phyloP scores from a whole-genome alignment of 169 alveolate species.

The Plasmodium malariae region DNA sequence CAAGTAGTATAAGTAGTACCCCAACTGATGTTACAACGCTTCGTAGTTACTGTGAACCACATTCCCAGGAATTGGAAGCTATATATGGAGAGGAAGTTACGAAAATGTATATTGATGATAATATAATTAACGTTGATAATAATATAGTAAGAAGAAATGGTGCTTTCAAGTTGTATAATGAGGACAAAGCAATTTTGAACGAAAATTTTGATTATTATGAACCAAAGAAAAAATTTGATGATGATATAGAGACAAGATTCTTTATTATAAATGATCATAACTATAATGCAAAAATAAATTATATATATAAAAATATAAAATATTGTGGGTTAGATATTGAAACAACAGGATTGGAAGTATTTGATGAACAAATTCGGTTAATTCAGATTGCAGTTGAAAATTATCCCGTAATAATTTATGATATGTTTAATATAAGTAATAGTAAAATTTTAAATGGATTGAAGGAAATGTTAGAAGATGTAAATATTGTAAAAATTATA shows the following conservation, averaged over 20 bases:
- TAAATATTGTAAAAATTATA: slow-evolving; percentile 80
- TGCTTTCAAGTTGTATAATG: slow-evolving; percentile 21
- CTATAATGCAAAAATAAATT: slow-evolving; percentile 70
- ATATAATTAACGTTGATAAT: slow-evolving; percentile 59
- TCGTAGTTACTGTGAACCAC: background rate
- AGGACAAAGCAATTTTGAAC: background rate
- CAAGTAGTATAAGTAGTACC: too few species aligned
- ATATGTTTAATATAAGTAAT: slow-evolving; percentile 79
- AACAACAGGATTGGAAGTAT: slow-evolving; percentile 89
- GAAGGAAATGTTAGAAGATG: slow-evolving; percentile 72
- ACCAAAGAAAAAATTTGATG: slow-evolving; percentile 58
- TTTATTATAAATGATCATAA: slow-evolving; percentile 77
- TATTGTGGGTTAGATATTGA: slow-evolving; percentile 87
- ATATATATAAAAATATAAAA: slow-evolving; percentile 77
- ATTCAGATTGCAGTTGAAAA: slow-evolving; percentile 84
- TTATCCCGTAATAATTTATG: slow-evolving; percentile 82
- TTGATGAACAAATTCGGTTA: slow-evolving; percentile 80
- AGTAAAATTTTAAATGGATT: slow-evolving; percentile 77
- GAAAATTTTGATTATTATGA: slow-evolving; percentile 34
- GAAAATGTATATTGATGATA: slow-evolving; percentile 52
- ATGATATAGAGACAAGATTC: slow-evolving; percentile 63
- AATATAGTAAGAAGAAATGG: slow-evolving; percentile 41
- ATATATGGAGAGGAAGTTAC: slow-evolving; percentile 30
- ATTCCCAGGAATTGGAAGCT: background rate
- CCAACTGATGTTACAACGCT: too few species aligned